Evolutionary conservation across 164 flowering plant species (phyloP), one percentile per base, ranked within the genome.

Genomic region (Aristolochia contorta): DNA sequence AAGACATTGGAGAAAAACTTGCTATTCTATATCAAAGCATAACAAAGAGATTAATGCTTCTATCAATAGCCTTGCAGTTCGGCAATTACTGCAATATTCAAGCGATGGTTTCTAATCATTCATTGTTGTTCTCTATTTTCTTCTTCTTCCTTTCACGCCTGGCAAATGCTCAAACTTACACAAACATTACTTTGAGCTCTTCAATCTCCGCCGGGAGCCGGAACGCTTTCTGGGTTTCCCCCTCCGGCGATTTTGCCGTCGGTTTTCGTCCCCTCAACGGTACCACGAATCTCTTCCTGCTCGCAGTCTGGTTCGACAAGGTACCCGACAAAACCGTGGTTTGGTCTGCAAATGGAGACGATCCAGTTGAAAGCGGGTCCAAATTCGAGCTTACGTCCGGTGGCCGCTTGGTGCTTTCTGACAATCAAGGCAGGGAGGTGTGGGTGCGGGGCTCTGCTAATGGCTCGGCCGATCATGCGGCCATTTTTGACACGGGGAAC

Each of bases 221-320:
- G 19, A 37, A 57, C 53, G 13, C 58, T n/a, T 62, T 59, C 50
- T 71, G 79, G 72, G 20, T 14, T 10, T 77, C 77, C 32, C 64
- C 64, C 16, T 77, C 77, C 2, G 73, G 71, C 20, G 77, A 73
- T 0, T 73, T 73, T 32, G 66, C 77, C 20, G 71, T 76, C 18
- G 75, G 79, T 0, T 70, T 76, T 54, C 68, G 24, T 14, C 63
- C 47, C 9, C 51, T 65, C 22, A 41, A 52, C 41, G 30, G 30
- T 5, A 59, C 23, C 20, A 25, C 55, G 23, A 33, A 21, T 10
- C 67, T 51, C 64, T 76, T 65, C 71, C 16, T 73, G 27, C 58
- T 69, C 0, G 57, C 74, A 46, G 68, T 77, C 23, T 74, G 80
- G 80, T 74, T 58, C 41, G 51, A 63, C 56, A 71, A 68, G 46